Base-by-base conservation (phyloP, 2,329 filamentous ascomycete species). In the Pestalotiopsis sp. region DNA sequence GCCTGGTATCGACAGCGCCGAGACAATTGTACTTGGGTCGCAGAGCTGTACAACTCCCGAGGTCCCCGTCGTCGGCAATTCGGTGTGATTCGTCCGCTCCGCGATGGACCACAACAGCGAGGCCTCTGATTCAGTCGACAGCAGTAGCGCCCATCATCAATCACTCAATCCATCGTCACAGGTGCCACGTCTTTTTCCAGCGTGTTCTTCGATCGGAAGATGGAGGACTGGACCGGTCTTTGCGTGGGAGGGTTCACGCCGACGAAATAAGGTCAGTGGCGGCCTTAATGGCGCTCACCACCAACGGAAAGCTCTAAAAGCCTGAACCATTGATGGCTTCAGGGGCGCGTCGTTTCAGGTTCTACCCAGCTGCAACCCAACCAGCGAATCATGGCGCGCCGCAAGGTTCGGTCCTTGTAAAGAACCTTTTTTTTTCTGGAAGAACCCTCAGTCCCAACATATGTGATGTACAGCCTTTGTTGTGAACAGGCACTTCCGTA, bases 311-410 rank as follows among this genome's bases (percentile, higher is more conserved):
- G 45, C 45, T 52, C 14, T 52, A n/a, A 52, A 36, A 52, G 45
- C 45, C 45, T 59, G 57, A 59, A 59, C 57, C 57, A 59, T 14
- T 36, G 57, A 59, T 59, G 57, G 57, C 57, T 23, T 59, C 57
- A 59, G 57, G 57, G 57, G 57, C 12, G 25, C 23, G 57, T 14
- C 23, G 57, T 59, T 27, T 59, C 27, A 27, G 23, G 27, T 36
- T 27, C 27, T 59, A 27, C 57, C 23, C 57, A 36, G 14, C 57
- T 59, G 23, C 57, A 27, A 59, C 57, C 57, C 12, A n/a, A 25
- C 23, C 12, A 23, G 14, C 23, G 12, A 59, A 27, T 27, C 27
- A 59, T n/a, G 14, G 23, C 9, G 57, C 23, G 57, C 57, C 23
- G 27, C 57, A 59, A 27, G 56, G 13, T 13, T 58, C 20, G 20